Evolutionary conservation across 805 yeast genomes (phyloP), one percentile per base, ranked within the genome.

Genomic region (Kluyveromyces aestuarii): DNA sequence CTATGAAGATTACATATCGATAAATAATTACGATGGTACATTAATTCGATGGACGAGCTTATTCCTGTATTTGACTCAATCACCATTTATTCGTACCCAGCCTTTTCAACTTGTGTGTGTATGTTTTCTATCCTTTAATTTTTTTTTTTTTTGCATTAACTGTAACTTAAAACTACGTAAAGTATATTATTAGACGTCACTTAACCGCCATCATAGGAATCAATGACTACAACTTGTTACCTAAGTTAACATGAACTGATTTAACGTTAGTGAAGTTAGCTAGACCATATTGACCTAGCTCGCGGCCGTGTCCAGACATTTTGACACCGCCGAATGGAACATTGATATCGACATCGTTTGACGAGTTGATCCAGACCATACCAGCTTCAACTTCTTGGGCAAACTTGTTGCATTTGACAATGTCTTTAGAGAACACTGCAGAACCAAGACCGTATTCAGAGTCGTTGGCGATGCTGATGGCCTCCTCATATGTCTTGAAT

Each of bases 321-420:
- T 82, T 82, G 37, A 79, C 80, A 60, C 87, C 87, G 44, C 87
- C 87, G 53, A 82, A 82, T 47, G 87, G 87, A 52, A 77, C 69
- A 61, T 75, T 75, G 46, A 72, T 67, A 55, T 78, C 79, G 10
- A 75, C 72, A 51, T 77, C 81, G 58, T 79, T 79, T 53, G 78
- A 77, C 1, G 80, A 72, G 63, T 80, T 80, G 57, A 79, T 72
- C 79, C 80, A 79, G 41, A 79, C 74, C 71, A 74, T 74, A 49
- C 77, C 77, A 4, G 74, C 64, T 56, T 72, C 72, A 40, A 73
- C 57, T 21, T 67, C 68, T n/a, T 62, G 58, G 2, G 76, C 73
- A 48, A 72, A 60, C 14, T 52, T 55, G 55, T 71, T 73, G 1
- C 75, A 75, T 50, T 61, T 63, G 3, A 61, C 60, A 44, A 70